A percentile compares a stretch with the other conserved stretches of the same genome.
Conservation (phyloP, 352 stramenopile genomes). For the Thraustotheca clavata region DNA sequence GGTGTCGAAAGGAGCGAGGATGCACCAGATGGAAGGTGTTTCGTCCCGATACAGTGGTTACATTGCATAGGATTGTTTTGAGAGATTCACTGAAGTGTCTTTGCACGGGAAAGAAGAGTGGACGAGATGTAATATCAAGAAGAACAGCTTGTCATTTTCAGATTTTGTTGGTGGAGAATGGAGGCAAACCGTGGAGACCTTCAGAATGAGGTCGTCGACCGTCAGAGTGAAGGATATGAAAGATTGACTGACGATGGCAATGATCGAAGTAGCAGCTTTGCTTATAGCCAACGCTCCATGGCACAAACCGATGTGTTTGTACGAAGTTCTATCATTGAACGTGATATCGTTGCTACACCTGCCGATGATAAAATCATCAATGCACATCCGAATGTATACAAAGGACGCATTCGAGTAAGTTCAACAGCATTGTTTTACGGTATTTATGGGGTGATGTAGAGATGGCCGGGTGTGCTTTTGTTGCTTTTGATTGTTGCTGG, state of each 20-base stretch:
- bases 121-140: background rate
- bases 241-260: background rate
- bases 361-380: background rate
- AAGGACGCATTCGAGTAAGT: background rate
- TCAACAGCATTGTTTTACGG: background rate
- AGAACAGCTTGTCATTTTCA: background rate
- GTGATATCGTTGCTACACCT: background rate
- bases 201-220: background rate
- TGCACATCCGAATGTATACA: background rate
- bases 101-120: no score
- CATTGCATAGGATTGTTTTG: no score
- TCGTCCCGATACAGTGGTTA: no score
- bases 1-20: no score
- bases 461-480: constrained; percentile 30
- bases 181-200: no score
- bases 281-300: background rate
- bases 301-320: background rate
- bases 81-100: no score
- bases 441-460: constrained; percentile 13
- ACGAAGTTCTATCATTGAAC: background rate
- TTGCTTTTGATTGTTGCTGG: constrained; percentile 24
- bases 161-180: background rate
- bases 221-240: background rate
- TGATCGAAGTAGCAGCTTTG: background rate
- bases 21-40: no score